Base-by-base conservation (phyloP, 2,329 filamentous ascomycete genomes). In the Tolypocladium capitatum region DNA sequence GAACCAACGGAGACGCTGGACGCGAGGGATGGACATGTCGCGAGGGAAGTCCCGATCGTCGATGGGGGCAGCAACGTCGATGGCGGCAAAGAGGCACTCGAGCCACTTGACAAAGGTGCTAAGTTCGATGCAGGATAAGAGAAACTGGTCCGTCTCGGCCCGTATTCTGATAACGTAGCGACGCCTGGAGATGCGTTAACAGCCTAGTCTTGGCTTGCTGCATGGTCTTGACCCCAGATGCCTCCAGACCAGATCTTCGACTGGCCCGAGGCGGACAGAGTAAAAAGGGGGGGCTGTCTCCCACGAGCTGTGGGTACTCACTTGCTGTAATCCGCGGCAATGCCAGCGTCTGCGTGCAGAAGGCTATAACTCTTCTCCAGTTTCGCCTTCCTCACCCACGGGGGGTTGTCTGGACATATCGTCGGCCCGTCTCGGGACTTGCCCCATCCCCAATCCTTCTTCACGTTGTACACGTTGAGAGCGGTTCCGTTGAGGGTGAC, bases 291-390 rank as follows among this genome's bases (percentile, higher is more conserved):
- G 5, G 21, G 4, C 38, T 18, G 5, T 24, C 9, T 8, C 38
- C 21, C 7, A 10, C 10, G 16, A 28, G 16, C 18, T n/a, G 16
- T 5, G 14, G 24, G 3, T 16, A 70, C 76, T 56, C 63, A 81
- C 74, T 86, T 85, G 56, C 75, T 72, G 60, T 85, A 83, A 62
- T 89, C 84, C 16, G 79, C 75, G 10, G 85, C 84, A 51, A 88
- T 76, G 11, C 84, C 84, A 21, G 84, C 78, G 62, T 89, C 84
- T 21, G 84, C 84, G 59, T 88, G 81, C 53, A 86, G 75, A 43
- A 89, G 70, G 46, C 80, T 84, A 60, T 86, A 89, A n/a, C 74
- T 76, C 60, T 72, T 77, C 52, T 86, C 68, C 34, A 87, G 64
- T 48, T 70, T 70, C 20, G 76, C 76, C 51, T 66, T 71, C 53